phyloP scores from a whole-genome alignment of 495 filamentous ascomycete species.

The Aspergillus cavernicola region DNA sequence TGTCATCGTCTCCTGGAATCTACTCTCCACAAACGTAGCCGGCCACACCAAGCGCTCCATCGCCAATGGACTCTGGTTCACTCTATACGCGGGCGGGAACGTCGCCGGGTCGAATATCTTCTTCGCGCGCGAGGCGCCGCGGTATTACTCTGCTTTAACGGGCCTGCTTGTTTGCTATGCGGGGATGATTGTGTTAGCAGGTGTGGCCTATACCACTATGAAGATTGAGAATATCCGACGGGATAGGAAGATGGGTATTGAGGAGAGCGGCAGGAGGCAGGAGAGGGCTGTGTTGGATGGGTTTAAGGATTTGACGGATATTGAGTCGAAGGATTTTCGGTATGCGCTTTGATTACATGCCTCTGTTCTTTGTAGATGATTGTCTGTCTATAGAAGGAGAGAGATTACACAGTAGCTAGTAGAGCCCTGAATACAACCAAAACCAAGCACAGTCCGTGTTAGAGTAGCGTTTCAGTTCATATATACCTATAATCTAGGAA shows the following conservation, averaged over 20 bases:
- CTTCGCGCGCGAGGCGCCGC: slow-evolving; percentile 32
- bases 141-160: slow-evolving; percentile 33
- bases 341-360: slow-evolving; percentile 38
- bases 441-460: too few species aligned
- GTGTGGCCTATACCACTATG: slow-evolving; percentile 25
- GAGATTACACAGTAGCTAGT: too few species aligned
- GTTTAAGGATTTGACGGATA: slow-evolving; percentile 48
- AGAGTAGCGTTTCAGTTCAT: too few species aligned
- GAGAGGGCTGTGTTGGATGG: slow-evolving; percentile 33
- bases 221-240: slow-evolving; percentile 27
- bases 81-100: slow-evolving; percentile 36
- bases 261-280: slow-evolving; percentile 12
- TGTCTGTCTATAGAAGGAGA: too few species aligned
- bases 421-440: too few species aligned
- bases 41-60: slow-evolving; percentile 63
- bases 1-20: slow-evolving; percentile 51
- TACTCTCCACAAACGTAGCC: slow-evolving; percentile 57
- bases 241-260: slow-evolving; percentile 17
- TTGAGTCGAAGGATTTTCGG: slow-evolving; percentile 41
- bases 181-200: slow-evolving; percentile 27
- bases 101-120: slow-evolving; percentile 46
- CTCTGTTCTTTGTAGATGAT: too few species aligned
- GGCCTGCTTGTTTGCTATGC: slow-evolving; percentile 35
- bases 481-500: not conserved
- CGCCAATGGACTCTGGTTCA: slow-evolving; percentile 39